Conservation (phyloP, 2,329 filamentous ascomycete species). For the Elsinoe fawcettii region DNA sequence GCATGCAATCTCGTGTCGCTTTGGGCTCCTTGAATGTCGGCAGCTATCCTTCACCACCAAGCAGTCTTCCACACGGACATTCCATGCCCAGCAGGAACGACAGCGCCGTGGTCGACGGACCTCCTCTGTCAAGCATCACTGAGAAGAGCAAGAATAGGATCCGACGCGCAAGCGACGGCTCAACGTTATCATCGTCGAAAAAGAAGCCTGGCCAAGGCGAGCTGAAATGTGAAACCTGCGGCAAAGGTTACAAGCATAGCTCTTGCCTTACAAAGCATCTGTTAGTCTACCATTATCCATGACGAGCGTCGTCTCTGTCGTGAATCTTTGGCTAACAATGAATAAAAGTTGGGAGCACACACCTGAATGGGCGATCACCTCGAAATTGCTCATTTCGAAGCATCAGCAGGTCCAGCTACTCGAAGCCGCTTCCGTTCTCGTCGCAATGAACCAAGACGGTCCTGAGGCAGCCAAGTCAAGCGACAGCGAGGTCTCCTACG, state of each 20-base stretch:
- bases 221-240: constrained; percentile 93
- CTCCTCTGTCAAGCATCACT: constrained; percentile 46
- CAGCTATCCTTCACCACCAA: constrained; percentile 57
- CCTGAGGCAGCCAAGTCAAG: constrained; percentile 60
- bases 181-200: constrained; percentile 64
- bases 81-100: constrained; percentile 26
- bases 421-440: constrained; percentile 91
- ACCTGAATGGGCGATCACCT: constrained; percentile 93
- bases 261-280: constrained; percentile 99
- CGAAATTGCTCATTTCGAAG: constrained; percentile 96
- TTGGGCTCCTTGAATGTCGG: constrained; percentile 43
- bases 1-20: constrained; percentile 57
- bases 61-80: constrained; percentile 52
- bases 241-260: constrained; percentile 99
- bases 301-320: constrained; percentile 18
- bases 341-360: constrained; percentile 91
- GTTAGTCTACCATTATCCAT: constrained; percentile 63
- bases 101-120: constrained; percentile 60
- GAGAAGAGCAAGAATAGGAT: constrained; percentile 43
- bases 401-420: constrained; percentile 97
- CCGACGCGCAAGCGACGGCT: constrained; percentile 73
- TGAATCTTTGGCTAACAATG: constrained; percentile 18
- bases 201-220: constrained; percentile 77
- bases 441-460: constrained; percentile 73
- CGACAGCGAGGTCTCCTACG: constrained; percentile 72